These are phyloP conservation scores for Cymbopogon citratus DNA, from an alignment of 176 grass and related monocot genomes.

Conservation along the genomic window DNA sequence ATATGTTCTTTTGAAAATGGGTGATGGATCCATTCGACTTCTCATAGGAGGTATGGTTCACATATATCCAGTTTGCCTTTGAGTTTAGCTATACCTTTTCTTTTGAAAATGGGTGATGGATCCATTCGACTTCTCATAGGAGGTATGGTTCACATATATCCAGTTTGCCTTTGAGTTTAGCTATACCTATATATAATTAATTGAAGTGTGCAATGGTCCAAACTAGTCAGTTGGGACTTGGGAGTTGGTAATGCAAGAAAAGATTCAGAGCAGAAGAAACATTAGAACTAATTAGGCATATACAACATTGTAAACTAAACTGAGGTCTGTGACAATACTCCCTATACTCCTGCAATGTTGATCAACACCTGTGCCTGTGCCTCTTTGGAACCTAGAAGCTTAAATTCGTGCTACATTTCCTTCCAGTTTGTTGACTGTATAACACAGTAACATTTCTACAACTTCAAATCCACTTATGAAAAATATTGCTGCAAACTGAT, in stretches of 20 bases:
- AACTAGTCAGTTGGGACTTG: neutral
- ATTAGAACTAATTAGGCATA: conserved; percentile 1
- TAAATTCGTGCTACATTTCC: neutral
- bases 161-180: neutral
- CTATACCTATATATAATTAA: neutral
- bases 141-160: conserved; percentile 39
- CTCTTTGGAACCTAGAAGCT: neutral
- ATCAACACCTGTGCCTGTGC: neutral
- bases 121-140: conserved; percentile 87
- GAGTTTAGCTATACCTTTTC: too few species aligned
- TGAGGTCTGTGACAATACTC: neutral
- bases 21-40: conserved; percentile 85
- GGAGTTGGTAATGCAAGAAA: neutral
- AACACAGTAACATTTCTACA: neutral
- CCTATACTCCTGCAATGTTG: neutral
- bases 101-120: conserved; percentile 90
- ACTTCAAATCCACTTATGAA: neutral
- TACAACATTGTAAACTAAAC: neutral
- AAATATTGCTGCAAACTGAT: neutral
- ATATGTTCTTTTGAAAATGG: conserved; percentile 85
- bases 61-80: neutral
- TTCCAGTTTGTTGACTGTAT: neutral
- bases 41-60: conserved; percentile 73
- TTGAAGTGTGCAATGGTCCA: neutral
- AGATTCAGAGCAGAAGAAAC: neutral